Conservation (phyloP, 192 early-diverging fungal genomes). For the Entomortierella lignicola region DNA sequence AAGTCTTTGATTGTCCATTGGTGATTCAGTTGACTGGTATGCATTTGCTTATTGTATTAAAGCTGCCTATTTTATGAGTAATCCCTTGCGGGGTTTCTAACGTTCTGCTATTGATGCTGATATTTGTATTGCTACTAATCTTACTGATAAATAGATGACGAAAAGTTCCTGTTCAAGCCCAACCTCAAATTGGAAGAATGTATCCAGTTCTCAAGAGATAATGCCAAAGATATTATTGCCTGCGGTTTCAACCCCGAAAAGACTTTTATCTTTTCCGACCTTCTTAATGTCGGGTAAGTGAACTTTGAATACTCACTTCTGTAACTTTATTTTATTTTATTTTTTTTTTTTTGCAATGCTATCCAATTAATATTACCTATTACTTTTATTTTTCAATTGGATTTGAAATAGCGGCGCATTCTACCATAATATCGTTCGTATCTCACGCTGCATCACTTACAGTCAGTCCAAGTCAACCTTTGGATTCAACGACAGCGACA, state of each 20-base stretch:
- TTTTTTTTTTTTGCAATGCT: no score
- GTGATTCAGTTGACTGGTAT: constrained; percentile 95
- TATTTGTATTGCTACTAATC: no score
- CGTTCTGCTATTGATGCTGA: neutral
- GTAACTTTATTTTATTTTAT: neutral
- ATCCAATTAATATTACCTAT: neutral
- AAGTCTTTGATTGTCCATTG: constrained; percentile 93
- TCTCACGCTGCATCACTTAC: constrained; percentile 89
- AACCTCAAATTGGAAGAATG: constrained; percentile 87
- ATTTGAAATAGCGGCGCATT: constrained; percentile 76
- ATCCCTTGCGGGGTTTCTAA: no score
- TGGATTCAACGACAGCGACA: constrained; percentile 91
- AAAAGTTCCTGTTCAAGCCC: constrained; percentile 97
- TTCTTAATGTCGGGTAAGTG: constrained; percentile 88
- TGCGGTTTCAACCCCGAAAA: constrained; percentile 94
- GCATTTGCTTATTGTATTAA: no score
- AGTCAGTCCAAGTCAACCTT: constrained; percentile 87
- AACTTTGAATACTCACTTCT: no score
- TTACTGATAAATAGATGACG: constrained; percentile 87
- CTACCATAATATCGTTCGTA: constrained; percentile 92
- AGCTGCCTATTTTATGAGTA: no score
- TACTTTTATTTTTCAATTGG: neutral
- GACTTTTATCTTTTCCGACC: constrained; percentile 97
- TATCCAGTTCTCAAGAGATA: constrained; percentile 77
- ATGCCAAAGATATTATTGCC: constrained; percentile 95